A percentile compares a stretch with the other conserved stretches of the same genome.
Conservation (phyloP, 2,329 filamentous ascomycete species). For the Aspergillus udagawae region DNA sequence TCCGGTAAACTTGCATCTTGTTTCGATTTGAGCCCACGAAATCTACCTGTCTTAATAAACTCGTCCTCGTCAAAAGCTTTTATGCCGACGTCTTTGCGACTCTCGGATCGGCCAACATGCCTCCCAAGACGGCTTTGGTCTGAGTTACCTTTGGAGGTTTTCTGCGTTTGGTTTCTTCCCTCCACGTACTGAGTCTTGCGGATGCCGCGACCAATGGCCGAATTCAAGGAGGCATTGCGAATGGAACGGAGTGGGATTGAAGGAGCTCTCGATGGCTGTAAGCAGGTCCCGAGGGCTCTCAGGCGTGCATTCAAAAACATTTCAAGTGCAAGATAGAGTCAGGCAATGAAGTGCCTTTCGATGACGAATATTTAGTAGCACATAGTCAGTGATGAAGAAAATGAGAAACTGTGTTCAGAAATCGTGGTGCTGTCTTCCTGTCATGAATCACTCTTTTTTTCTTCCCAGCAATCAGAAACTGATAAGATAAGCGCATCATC, state of each 20-base stretch:
- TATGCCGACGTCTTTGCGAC: background rate
- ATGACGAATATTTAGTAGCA: background rate
- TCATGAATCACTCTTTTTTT: background rate
- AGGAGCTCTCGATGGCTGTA: slow-evolving; percentile 10
- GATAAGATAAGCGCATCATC: slow-evolving; percentile 20
- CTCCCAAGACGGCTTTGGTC: background rate
- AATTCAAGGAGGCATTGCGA: slow-evolving; percentile 57
- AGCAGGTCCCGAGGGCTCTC: slow-evolving; percentile 8
- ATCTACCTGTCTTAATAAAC: slow-evolving; percentile 29
- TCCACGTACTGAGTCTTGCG: slow-evolving; percentile 40
- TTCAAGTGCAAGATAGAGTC: background rate
- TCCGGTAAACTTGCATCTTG: background rate
- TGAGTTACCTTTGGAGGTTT: background rate
- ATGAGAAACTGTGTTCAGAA: background rate
- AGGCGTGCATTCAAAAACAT: slow-evolving; percentile 8
- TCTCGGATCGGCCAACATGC: background rate
- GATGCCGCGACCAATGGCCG: slow-evolving; percentile 66
- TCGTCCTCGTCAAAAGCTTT: slow-evolving; percentile 25
- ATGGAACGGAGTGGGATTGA: slow-evolving; percentile 14
- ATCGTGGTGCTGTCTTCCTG: background rate
- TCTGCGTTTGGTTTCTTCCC: background rate
- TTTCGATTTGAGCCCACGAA: slow-evolving; percentile 14
- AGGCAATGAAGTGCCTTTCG: background rate
- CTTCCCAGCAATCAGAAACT: background rate
- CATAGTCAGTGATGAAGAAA: background rate